These are phyloP conservation scores for Cubamyces sp. DNA, from an alignment of 768 basidiomycete genomes.

Conservation along the genomic window DNA sequence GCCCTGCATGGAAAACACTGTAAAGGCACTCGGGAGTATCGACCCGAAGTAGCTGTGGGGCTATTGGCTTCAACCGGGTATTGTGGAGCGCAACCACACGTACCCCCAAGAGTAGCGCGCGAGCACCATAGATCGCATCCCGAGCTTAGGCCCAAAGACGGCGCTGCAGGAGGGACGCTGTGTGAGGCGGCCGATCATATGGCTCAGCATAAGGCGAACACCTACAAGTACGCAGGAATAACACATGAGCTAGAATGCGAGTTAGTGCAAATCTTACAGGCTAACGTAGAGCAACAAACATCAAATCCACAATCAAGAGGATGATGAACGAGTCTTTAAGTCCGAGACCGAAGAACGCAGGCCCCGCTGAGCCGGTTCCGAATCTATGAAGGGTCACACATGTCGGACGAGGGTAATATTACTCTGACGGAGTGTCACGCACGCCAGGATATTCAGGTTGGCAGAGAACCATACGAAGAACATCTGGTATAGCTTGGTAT, in stretches of 20 bases:
- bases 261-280: not conserved
- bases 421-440: constrained; percentile 19
- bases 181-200: not conserved
- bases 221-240: constrained; percentile 46
- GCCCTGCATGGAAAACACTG: constrained; percentile 49
- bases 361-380: constrained; percentile 54
- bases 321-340: constrained; percentile 46
- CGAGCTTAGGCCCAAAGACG: constrained; percentile 57
- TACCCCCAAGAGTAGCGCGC: constrained; percentile 58
- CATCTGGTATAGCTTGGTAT: constrained; percentile 63
- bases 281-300: constrained; percentile 35
- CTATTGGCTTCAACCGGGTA: not conserved
- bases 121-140: constrained; percentile 62
- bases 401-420: not conserved
- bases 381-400: constrained; percentile 37
- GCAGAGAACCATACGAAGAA: constrained; percentile 77
- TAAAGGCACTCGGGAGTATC: constrained; percentile 43
- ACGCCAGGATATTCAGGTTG: constrained; percentile 68
- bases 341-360: constrained; percentile 52
- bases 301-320: constrained; percentile 48
- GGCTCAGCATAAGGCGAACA: no score
- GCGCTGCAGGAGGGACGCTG: constrained; percentile 37
- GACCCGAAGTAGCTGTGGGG: constrained; percentile 43
- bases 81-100: not conserved
- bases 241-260: constrained; percentile 34